phyloP scores from a whole-genome alignment of 2,329 filamentous ascomycete species.

The Arthrobotrys pseudoclavata region DNA sequence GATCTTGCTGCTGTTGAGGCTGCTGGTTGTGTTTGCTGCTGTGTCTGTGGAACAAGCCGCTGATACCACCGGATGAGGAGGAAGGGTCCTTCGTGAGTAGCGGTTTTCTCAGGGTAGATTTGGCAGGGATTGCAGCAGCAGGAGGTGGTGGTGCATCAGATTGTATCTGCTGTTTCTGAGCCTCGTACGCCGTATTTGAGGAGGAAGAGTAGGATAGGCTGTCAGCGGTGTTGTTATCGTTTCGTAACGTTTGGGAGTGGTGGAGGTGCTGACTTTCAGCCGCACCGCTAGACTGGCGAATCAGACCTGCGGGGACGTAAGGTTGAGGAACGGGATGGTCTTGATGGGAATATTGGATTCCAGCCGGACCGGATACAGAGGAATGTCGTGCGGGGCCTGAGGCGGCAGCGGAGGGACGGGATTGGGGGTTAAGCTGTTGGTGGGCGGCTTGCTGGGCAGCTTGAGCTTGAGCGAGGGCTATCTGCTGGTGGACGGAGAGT shows the following conservation, averaged over 20 bases:
- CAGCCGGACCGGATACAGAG: slow-evolving; percentile 34
- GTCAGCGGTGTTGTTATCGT: slow-evolving; percentile 54
- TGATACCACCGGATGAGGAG: slow-evolving; percentile 35
- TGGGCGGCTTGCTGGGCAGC: slow-evolving; percentile 62
- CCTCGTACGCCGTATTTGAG: slow-evolving; percentile 28
- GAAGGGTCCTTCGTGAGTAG: slow-evolving; percentile 42
- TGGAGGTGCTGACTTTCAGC: slow-evolving; percentile 43
- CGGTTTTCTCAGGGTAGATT: slow-evolving; percentile 55
- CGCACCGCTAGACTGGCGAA: slow-evolving; percentile 54
- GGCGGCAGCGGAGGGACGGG: not conserved
- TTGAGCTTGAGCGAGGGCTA: slow-evolving; percentile 32
- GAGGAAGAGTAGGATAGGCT: slow-evolving; percentile 55
- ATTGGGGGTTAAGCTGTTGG: slow-evolving; percentile 58
- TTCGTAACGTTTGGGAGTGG: slow-evolving; percentile 58
- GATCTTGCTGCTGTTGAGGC: slow-evolving; percentile 11
- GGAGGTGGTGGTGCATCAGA: slow-evolving; percentile 11
- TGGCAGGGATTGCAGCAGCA: slow-evolving; percentile 40
- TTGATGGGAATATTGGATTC: slow-evolving; percentile 22
- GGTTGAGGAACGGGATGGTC: slow-evolving; percentile 19
- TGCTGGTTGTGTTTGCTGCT: slow-evolving; percentile 47
- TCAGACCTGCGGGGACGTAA: slow-evolving; percentile 45
- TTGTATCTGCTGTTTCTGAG: slow-evolving; percentile 21
- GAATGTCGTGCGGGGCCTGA: slow-evolving; percentile 51
- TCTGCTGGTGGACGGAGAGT: slow-evolving; percentile 40
- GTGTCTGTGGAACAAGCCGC: slow-evolving; percentile 51